Evolutionary conservation across 192 early-diverging fungal species (phyloP), one percentile per base, ranked within the genome.

Genomic region (Helicostylum pulchrum): DNA sequence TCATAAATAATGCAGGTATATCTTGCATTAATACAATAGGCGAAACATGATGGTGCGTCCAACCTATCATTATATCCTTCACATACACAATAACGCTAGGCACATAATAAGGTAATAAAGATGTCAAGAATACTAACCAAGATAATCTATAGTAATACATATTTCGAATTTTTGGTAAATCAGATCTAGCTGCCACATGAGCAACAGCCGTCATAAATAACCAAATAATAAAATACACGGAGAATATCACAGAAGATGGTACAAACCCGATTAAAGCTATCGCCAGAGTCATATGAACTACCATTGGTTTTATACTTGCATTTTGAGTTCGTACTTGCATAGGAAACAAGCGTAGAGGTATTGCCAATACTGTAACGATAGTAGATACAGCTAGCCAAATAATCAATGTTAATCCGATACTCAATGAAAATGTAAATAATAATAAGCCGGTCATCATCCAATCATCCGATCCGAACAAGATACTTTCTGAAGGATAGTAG

Each of bases 21-120:
- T 59, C 57, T 26, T 59, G 39, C n/a, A 44, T 19, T 23, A 59
- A 21, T 21, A 43, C 39, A 23, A 17, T 42, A 23, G 39, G 0
- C 3, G 36, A 43, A 7, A 43, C 14, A 11, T 5, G 20, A 45
- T 23, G 15, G 3, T 12, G 15, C 0, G 23, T 54, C 62, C 62
- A 64, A 8, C 62, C 62, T n/a, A 64, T 34, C 11, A 52, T 42
- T 12, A 52, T 30, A 30, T 64, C 42, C 15, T 53, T 64, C 19
- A 64, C 15, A 30, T 42, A 64, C 10, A 53, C 62, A 53, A 64
- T 17, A 11, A 53, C 9, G 12, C 23, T 36, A 42, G 62, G 62
- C 4, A 51, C 50, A 54, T 53, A 44, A 4, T 52, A 64, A 53
- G 62, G 62, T 30, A 64, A n/a, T 36, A 64, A 17, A 6, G 49